A percentile compares a stretch with the other conserved stretches of the same genome.
phyloP scores from a whole-genome alignment of 2,329 filamentous ascomycete species.

The Colletotrichum paranaense region DNA sequence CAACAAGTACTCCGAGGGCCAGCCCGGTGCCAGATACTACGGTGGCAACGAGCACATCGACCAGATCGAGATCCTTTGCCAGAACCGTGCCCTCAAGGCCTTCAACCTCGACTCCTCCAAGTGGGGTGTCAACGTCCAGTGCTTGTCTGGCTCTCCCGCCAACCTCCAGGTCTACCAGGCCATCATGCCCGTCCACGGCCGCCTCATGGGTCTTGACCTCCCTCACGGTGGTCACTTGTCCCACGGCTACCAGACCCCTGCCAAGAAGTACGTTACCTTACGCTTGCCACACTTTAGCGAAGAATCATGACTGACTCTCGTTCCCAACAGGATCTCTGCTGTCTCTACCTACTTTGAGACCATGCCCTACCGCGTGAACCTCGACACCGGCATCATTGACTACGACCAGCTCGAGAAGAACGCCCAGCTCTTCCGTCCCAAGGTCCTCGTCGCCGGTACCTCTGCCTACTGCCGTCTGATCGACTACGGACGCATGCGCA shows the following conservation, averaged over 20 bases:
- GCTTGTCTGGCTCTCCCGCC: slow-evolving; percentile 90
- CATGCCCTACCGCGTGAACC: slow-evolving; percentile 92
- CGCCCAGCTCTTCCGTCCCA: slow-evolving; percentile 91
- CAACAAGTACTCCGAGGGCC: slow-evolving; percentile 99
- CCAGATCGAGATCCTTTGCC: slow-evolving; percentile 93
- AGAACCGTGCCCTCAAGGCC: slow-evolving; percentile 89
- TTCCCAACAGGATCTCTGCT: slow-evolving; percentile 78
- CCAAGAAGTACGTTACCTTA: slow-evolving; percentile 76
- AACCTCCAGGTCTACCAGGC: slow-evolving; percentile 99
- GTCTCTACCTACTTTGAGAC: slow-evolving; percentile 99
- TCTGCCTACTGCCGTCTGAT: slow-evolving; percentile 98
- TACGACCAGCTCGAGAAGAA: slow-evolving; percentile 94
- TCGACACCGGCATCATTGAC: slow-evolving; percentile 94
- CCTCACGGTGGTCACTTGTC: slow-evolving; percentile 94
- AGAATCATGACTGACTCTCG: not conserved
- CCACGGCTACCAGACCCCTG: slow-evolving; percentile 97
- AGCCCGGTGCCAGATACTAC: slow-evolving; percentile 98
- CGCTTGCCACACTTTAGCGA: no score
- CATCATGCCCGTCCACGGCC: slow-evolving; percentile 93
- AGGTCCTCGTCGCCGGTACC: slow-evolving; percentile 95
- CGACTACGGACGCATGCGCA: slow-evolving; percentile 95
- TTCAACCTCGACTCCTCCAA: slow-evolving; percentile 88
- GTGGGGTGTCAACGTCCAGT: slow-evolving; percentile 99
- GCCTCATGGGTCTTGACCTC: slow-evolving; percentile 95
- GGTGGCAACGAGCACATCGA: slow-evolving; percentile 99